Conservation (phyloP, 805 yeast genomes). For the Tetrapisispora phaffii region DNA sequence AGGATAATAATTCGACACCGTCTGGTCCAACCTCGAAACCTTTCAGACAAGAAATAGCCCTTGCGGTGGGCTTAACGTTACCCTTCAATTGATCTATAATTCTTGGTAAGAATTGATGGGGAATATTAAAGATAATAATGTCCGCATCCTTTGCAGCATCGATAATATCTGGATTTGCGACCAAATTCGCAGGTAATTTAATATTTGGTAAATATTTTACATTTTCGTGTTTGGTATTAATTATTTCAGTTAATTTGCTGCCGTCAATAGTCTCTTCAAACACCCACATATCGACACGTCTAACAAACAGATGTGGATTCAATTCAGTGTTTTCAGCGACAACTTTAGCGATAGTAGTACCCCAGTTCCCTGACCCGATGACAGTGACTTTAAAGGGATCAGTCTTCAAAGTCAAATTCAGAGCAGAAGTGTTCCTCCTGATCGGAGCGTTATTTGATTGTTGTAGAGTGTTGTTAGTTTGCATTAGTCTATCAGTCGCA, state of each 20-base stretch:
- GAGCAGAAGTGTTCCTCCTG: slow-evolving; percentile 10
- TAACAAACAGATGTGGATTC: slow-evolving; percentile 61
- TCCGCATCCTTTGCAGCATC: slow-evolving; percentile 74
- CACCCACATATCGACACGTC: slow-evolving; percentile 91
- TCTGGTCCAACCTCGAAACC: slow-evolving; percentile 82
- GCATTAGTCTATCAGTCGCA: slow-evolving; percentile 22
- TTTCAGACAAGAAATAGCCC: slow-evolving; percentile 92
- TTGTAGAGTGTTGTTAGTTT: slow-evolving; percentile 16
- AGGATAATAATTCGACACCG: slow-evolving; percentile 76
- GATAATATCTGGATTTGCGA: slow-evolving; percentile 76
- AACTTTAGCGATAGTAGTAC: slow-evolving; percentile 92
- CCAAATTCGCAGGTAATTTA: slow-evolving; percentile 71
- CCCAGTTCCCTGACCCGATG: slow-evolving; percentile 97
- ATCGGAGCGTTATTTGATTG: slow-evolving; percentile 12
- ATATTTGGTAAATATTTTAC: slow-evolving; percentile 86
- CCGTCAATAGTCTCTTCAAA: slow-evolving; percentile 77
- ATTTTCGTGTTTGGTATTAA: slow-evolving; percentile 83
- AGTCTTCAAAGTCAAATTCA: slow-evolving; percentile 6
- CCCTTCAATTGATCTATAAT: slow-evolving; percentile 72
- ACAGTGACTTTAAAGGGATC: slow-evolving; percentile 52
- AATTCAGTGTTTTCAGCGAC: slow-evolving; percentile 76
- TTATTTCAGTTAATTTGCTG: slow-evolving; percentile 73
- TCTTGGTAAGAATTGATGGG: slow-evolving; percentile 85
- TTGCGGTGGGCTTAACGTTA: slow-evolving; percentile 51
- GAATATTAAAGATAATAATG: slow-evolving; percentile 83